Evolutionary conservation across 2,329 filamentous ascomycete species (phyloP), one percentile per base, ranked within the genome.

Genomic region (Sporothrix curviconia): DNA sequence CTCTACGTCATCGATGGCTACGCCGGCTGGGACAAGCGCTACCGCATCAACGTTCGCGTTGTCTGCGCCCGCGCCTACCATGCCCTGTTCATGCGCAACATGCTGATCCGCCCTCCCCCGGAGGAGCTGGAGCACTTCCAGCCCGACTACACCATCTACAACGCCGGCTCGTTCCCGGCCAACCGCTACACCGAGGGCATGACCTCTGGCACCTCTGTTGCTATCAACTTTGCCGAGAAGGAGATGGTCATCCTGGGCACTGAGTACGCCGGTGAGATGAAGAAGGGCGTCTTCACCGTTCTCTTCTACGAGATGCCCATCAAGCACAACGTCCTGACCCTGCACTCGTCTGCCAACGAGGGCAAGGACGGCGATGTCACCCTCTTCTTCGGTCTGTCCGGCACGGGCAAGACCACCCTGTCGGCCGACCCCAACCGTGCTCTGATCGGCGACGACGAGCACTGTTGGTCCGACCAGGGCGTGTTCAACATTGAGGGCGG

Each of bases 291-390:
- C 74, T 99, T 99, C 83, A 99, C 94, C 49, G 91, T 99, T 52
- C 86, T 99, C 72, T 99, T 96, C 84, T 99, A 97, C 81, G 94
- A 99, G 81, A 99, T 97, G 92, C 94, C 94, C 61, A 90, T 99
- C 72, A 96, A 96, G 85, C 94, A 99, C 84, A 95, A 97, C 75
- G 92, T 99, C 67, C 80, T 99, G 65, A 99, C 94, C 40, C 86
- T 99, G 57, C 94, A 99, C 82, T 99, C 94, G 15, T 99, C 94
- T 8, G 94, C 94, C 70, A 99, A 99, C 77, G 89, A 99, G 83
- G 94, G 94, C 66, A 82, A 89, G 80, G 77, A 89, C 63, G 94
- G 94, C 64, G 94, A 99, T 70, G 94, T 99, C 59, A 97, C 94
- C 14, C 90, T 99, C 67, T 99, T 99, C 87, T 99, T 99, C 78